Evolutionary conservation across 805 yeast genomes (phyloP), one percentile per base, ranked within the genome.

Genomic region (Yarrowia yakushimensis): DNA sequence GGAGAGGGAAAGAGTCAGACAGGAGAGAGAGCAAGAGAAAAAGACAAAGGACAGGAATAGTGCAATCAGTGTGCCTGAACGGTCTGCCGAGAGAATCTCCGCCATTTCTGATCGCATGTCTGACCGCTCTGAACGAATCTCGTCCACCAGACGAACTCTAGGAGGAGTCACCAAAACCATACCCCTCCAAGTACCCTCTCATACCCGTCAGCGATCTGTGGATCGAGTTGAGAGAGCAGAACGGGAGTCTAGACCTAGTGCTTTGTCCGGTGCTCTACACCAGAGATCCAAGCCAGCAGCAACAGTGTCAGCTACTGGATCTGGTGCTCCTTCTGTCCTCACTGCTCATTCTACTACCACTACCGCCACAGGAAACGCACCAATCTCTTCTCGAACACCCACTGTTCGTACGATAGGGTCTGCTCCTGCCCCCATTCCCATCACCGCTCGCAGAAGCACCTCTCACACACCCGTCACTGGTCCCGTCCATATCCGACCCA

Each of bases 121-220:
- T 1, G 28, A 15, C 10, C 46, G 30, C n/a, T n/a, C 34, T 3
- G 52, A 45, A 7, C 25, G 52, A 6, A 30, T 45, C 13, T 12
- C 36, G 4, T 45, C 52, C 6, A 18, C 36, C 6, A 11, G 52
- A 13, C 22, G 52, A 13, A 45, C 48, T 10, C 31, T 27, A 11
- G 48, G 48, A 11, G 48, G 48, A 25, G 7, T 30, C 9, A 36
- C 31, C 13, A 42, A 42, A 1, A 43, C 50, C 1, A 30, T 43
- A 11, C 55, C 55, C 13, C 20, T 31, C 8, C 41, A 31, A 11
- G 41, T 11, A 2, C 41, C 39, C 2, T 18, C 22, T 33, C 57
- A 48, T n/a, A 33, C 57, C 4, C 41, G 57, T 11, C 57, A 48
- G 18, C 8, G 57, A 23, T 48, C 57, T 22, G 57, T 48, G 20